Conservation (phyloP, 148 eudicot species). For the Gaultheria prostrata region DNA sequence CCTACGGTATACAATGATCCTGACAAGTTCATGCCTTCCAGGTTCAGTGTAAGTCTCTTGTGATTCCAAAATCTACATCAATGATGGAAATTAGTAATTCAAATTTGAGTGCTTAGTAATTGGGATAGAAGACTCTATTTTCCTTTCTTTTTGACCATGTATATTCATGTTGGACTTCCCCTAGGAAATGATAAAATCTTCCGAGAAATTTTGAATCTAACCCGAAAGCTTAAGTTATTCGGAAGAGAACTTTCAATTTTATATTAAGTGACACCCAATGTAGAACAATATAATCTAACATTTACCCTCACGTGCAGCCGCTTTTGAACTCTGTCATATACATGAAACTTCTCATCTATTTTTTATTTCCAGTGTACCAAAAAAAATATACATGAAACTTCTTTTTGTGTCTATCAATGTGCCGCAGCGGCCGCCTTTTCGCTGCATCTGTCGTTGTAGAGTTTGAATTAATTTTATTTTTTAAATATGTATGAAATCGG, state of each 20-base stretch:
- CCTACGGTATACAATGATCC: constrained; percentile 39
- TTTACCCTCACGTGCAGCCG: too few relatives aligned
- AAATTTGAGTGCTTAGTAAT: background rate
- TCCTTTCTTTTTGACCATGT: background rate
- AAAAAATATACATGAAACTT: background rate
- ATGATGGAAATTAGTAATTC: background rate
- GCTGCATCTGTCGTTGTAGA: background rate
- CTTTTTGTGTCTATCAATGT: background rate
- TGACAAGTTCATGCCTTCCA: constrained; percentile 35
- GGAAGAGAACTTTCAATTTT: background rate
- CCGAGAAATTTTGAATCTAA: background rate
- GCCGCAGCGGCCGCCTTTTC: background rate
- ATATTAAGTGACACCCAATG: too few relatives aligned
- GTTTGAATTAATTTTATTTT: background rate
- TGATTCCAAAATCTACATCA: background rate
- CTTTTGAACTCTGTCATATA: too few relatives aligned
- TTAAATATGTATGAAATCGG: background rate
- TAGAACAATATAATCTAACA: too few relatives aligned
- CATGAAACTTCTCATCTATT: too few relatives aligned
- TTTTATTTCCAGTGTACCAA: too few relatives aligned
- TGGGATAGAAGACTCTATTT: background rate
- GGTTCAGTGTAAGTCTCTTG: constrained; percentile 41
- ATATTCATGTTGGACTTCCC: background rate
- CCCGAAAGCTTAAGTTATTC: background rate
- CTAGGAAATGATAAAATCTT: background rate